These are phyloP conservation scores for Acaromyces ingoldii DNA, from an alignment of 1,284 basidiomycete genomes.

Conservation along the genomic window DNA sequence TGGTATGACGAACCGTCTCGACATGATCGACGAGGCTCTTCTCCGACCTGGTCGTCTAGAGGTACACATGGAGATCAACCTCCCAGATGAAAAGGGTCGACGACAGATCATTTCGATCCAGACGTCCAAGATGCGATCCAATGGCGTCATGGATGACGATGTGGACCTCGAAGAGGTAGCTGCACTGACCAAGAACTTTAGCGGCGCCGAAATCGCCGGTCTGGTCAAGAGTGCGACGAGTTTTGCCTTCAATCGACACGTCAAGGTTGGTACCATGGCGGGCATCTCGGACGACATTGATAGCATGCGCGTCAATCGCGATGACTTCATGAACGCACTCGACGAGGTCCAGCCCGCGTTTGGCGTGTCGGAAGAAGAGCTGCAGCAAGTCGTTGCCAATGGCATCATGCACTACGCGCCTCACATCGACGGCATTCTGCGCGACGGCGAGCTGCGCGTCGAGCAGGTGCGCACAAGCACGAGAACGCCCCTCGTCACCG, in stretches of 20 bases:
- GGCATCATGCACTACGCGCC: conserved; percentile 88
- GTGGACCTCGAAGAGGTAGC: conserved; percentile 84
- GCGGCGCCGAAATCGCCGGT: conserved; percentile 92
- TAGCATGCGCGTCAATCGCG: conserved; percentile 78
- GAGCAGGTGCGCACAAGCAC: conserved; percentile 89
- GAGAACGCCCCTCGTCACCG: conserved; percentile 84
- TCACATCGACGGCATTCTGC: conserved; percentile 68
- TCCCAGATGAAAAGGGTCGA: conserved; percentile 90
- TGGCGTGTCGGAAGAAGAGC: conserved; percentile 95
- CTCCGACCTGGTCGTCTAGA: conserved; percentile 96
- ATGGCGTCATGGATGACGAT: conserved; percentile 82
- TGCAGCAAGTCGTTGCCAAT: conserved; percentile 88
- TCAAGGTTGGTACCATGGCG: conserved; percentile 94
- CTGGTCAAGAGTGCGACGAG: conserved; percentile 95
- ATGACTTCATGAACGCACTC: conserved; percentile 84
- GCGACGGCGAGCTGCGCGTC: conserved; percentile 85
- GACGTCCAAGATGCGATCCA: conserved; percentile 86
- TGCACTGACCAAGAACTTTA: conserved; percentile 87
- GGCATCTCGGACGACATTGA: conserved; percentile 94
- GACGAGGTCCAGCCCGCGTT: conserved; percentile 96
- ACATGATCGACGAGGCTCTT: conserved; percentile 99
- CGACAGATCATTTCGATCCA: conserved; percentile 93
- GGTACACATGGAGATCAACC: conserved; percentile 99
- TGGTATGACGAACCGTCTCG: conserved; percentile 97
- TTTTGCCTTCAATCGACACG: conserved; percentile 96